Evolutionary conservation across 2,329 filamentous ascomycete species (phyloP), one percentile per base, ranked within the genome.

Genomic region (Chrysosporium queenslandicum): DNA sequence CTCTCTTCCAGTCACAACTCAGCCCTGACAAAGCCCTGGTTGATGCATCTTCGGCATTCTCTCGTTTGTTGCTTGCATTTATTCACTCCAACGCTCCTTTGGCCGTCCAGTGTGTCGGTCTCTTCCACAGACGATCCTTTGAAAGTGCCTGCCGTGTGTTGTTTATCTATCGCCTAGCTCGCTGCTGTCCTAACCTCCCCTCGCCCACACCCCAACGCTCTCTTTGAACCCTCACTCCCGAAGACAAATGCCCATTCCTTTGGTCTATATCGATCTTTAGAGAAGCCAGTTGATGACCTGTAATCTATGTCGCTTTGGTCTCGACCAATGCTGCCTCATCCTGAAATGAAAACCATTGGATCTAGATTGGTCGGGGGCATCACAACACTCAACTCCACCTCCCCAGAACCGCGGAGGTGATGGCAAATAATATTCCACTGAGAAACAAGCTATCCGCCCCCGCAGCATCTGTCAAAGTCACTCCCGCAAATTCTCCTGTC

Each of bases 401-500:
- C 55, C 50, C 50, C 41, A 52, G 14, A 55, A 52, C 50, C 50
- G 52, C 61, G 60, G 61, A 63, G 61, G 62, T 58, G 47, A 71
- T 71, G 69, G 65, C 68, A 52, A 65, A 62, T 60, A 64, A 64
- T 56, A 55, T 40, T 37, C 58, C 66, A 30, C 54, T 61, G 48
- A 71, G 67, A 61, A 64, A 59, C 63, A 71, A 68, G 56, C 53
- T 64, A 25, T 54, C 55, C 30, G 64, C 61, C 16, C 59, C 64
- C 11, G 59, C 62, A 27, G 58, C 65, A 49, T 68, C 68, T 41
- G 72, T 86, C 59, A 85, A 81, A 71, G 69, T 84, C 59, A 89
- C 87, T 53, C 86, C 88, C 52, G 83, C 86, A 55, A 87, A 82
- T 66, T 89, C 87, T 53, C 86, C 87, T 52, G 83, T 79, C 63